Evolutionary conservation across 305 asterid species (phyloP).

Genomic region (Fraxinus latifolia): DNA sequence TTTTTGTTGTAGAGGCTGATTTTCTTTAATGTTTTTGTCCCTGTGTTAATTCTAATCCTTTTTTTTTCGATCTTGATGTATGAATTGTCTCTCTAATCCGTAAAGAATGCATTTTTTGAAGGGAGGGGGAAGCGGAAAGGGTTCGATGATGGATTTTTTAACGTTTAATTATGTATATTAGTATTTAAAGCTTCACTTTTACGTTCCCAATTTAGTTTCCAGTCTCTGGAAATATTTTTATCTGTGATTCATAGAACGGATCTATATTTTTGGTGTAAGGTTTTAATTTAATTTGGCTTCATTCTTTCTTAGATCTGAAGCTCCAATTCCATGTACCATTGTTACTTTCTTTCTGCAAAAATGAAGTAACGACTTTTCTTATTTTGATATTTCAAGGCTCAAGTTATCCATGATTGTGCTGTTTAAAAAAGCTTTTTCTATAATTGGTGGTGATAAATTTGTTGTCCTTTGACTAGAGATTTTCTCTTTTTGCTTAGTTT

Average conservation of each 20-base stretch:
- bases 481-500: not conserved
- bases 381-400: not conserved
- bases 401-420: not conserved
- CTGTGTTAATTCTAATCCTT: not conserved
- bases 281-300: not conserved
- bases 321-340: not conserved
- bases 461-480: not conserved
- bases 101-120: not conserved
- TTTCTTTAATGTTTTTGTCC: not conserved
- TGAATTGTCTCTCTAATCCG: not conserved
- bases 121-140: not conserved
- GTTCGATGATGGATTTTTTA: not conserved
- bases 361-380: not conserved
- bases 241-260: conserved; percentile 16
- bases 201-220: not conserved
- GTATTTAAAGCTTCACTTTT: not conserved
- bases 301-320: not conserved
- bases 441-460: not conserved
- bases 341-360: not conserved
- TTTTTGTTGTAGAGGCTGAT: not conserved
- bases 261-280: conserved; percentile 12
- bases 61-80: not conserved
- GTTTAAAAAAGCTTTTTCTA: not conserved
- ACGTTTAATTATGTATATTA: not conserved
- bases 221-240: not conserved